Percentiles rank a stretch among this genome's conserved stretches.
Conservation (phyloP, 805 yeast species). For the Wickerhamomyces sydowiorum region DNA sequence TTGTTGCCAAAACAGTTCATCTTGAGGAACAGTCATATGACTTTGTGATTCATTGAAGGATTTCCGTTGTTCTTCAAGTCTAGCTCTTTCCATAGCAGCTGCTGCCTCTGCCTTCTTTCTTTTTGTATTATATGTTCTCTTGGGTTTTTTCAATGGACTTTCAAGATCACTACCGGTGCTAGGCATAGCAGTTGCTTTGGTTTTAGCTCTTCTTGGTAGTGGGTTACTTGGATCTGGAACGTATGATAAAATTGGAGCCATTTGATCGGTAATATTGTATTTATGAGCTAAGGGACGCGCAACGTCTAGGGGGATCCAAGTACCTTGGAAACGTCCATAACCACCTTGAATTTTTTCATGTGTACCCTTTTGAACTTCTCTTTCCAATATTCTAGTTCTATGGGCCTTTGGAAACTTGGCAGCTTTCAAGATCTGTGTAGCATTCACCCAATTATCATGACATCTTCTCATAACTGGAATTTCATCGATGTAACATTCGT, state of each 20-base stretch:
- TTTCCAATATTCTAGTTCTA: constrained; percentile 69
- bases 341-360: constrained; percentile 86
- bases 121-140: constrained; percentile 18
- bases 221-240: constrained; percentile 42
- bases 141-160: constrained; percentile 16
- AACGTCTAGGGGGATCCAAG: constrained; percentile 72
- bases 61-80: not conserved
- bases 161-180: constrained; percentile 8
- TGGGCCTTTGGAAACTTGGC: constrained; percentile 77
- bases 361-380: constrained; percentile 59
- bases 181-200: constrained; percentile 8
- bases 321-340: constrained; percentile 79
- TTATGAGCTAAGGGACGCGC: constrained; percentile 53
- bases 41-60: not conserved
- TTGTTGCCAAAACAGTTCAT: constrained; percentile 5
- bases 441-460: constrained; percentile 90
- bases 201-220: constrained; percentile 33
- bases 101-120: constrained; percentile 23
- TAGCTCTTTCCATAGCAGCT: constrained; percentile 14
- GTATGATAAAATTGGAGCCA: constrained; percentile 49
- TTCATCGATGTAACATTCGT: constrained; percentile 21
- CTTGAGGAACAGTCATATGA: constrained; percentile 3
- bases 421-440: constrained; percentile 74
- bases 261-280: constrained; percentile 44
- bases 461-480: constrained; percentile 71